Percentiles rank a stretch among this genome's conserved stretches.
Conservation (phyloP, 2,329 filamentous ascomycete genomes). For the Ceratocystis destructans region DNA sequence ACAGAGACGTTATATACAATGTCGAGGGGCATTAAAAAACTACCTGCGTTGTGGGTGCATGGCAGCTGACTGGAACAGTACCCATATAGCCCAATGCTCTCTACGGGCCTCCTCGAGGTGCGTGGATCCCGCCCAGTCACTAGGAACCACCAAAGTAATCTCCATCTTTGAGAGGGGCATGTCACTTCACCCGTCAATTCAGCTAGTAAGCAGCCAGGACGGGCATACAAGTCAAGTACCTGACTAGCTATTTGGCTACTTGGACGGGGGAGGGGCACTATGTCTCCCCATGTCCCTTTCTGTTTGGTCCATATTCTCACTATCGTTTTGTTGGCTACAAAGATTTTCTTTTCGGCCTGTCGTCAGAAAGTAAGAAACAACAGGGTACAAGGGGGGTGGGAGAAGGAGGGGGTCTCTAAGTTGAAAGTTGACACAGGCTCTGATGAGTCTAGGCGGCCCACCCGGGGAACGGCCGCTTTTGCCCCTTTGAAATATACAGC, state of each 20-base stretch:
- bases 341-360: neutral
- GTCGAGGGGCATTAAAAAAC: no score
- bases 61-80: neutral
- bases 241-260: neutral
- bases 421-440: neutral
- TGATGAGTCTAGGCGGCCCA: neutral
- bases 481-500: neutral
- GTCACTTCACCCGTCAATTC: neutral
- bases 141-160: neutral
- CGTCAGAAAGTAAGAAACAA: slow-evolving; percentile 1
- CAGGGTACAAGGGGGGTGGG: neutral
- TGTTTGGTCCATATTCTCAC: neutral
- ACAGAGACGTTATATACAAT: neutral
- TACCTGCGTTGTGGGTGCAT: neutral
- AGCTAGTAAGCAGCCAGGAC: slow-evolving; percentile 1
- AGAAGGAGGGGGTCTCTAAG: neutral
- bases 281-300: neutral
- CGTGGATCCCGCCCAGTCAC: neutral
- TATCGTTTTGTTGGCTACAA: neutral
- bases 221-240: slow-evolving; percentile 1
- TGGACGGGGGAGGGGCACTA: neutral
- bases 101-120: neutral
- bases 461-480: neutral
- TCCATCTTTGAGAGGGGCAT: neutral
- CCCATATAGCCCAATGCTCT: neutral